A percentile compares a stretch with the other conserved stretches of the same genome.
phyloP scores from a whole-genome alignment of 2,329 filamentous ascomycete genomes.

The Teratosphaeria zuluensis region DNA sequence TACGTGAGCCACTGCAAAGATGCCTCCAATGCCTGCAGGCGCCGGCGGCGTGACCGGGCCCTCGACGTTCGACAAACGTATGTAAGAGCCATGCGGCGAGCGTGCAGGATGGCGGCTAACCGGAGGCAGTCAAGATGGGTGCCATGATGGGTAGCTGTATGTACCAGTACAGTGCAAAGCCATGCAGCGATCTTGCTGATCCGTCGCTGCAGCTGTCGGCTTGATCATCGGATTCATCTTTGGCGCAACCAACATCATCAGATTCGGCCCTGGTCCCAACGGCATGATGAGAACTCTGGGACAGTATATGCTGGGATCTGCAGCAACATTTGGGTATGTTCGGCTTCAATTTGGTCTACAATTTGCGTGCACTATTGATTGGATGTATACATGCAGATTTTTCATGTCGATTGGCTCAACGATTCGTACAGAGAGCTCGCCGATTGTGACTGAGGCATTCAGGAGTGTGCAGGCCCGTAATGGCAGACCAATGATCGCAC shows the following conservation, averaged over 20 bases:
- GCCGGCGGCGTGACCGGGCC: constrained; percentile 39
- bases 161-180: constrained; percentile 30
- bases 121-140: constrained; percentile 78
- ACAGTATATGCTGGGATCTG: constrained; percentile 93
- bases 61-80: constrained; percentile 64
- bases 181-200: not conserved
- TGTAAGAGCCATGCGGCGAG: constrained; percentile 16
- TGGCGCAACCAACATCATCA: constrained; percentile 82
- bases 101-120: constrained; percentile 8
- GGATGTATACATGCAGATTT: constrained; percentile 45
- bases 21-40: constrained; percentile 23
- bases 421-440: constrained; percentile 81
- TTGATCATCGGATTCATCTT: constrained; percentile 97
- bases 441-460: constrained; percentile 66
- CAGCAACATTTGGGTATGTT: constrained; percentile 84
- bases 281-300: constrained; percentile 89
- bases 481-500: constrained; percentile 61
- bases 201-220: constrained; percentile 61
- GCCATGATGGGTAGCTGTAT: constrained; percentile 97
- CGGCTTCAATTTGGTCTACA: not conserved
- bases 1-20: constrained; percentile 6
- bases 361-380: not conserved
- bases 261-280: constrained; percentile 86
- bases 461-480: constrained; percentile 51
- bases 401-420: constrained; percentile 99